Conservation (phyloP, 768 basidiomycete species). For the Russula earlei region DNA sequence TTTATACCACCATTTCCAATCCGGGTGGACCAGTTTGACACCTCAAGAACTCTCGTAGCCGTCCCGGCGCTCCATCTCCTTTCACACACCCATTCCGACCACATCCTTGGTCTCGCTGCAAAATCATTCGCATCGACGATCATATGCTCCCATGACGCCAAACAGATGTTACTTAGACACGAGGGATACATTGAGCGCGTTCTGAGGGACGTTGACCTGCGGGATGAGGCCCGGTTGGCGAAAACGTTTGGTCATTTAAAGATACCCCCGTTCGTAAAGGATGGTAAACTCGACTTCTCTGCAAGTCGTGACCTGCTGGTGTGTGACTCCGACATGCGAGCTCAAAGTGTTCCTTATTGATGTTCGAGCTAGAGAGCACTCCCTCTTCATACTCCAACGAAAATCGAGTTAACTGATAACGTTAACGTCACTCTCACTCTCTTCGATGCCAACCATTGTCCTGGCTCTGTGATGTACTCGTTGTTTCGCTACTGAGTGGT, state of each 20-base stretch:
- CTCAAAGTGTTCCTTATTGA: neutral
- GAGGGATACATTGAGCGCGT: constrained; percentile 62
- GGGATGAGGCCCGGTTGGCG: constrained; percentile 34
- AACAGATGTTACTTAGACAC: constrained; percentile 73
- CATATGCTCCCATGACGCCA: constrained; percentile 75
- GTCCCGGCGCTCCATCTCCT: constrained; percentile 58
- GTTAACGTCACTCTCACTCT: constrained; percentile 66
- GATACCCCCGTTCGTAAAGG: constrained; percentile 37
- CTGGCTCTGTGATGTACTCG: constrained; percentile 82
- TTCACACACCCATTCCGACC: constrained; percentile 86
- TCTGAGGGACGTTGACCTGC: constrained; percentile 41
- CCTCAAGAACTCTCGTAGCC: constrained; percentile 27
- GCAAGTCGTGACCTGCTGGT: constrained; percentile 65
- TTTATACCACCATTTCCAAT: constrained; percentile 72
- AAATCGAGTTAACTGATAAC: constrained; percentile 44
- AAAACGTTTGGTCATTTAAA: constrained; percentile 63
- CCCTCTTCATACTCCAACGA: constrained; percentile 55
- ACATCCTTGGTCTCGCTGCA: constrained; percentile 66
- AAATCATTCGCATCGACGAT: constrained; percentile 65
- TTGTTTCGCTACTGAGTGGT: neutral
- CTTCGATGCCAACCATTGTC: constrained; percentile 91
- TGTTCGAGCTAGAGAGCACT: constrained; percentile 38
- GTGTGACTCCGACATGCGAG: constrained; percentile 20
- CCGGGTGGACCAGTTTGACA: constrained; percentile 76
- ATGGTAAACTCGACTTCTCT: constrained; percentile 37